Evolutionary conservation across 768 basidiomycete species (phyloP), one percentile per base, ranked within the genome.

Genomic region (Podaxis rugospora): DNA sequence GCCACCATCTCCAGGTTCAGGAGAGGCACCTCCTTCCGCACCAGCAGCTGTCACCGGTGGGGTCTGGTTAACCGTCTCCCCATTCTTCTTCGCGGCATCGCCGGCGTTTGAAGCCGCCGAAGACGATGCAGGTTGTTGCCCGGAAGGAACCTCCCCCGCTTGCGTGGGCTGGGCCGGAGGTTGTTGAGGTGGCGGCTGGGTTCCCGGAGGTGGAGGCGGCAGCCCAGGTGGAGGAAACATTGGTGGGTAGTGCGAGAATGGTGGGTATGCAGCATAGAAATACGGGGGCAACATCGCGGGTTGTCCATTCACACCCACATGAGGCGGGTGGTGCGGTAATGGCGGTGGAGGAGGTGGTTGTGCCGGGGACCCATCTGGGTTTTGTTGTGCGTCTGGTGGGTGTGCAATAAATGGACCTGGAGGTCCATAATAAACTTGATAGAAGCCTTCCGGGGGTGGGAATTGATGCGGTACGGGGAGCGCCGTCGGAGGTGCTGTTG

Each of bases 401-500:
- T 71, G 72, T 2, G 71, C 68, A 23, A 76, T 63, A 63, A 73
- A 78, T 0, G 68, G 66, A 2, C 70, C 72, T 0, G 74, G 70
- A 13, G 75, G 76, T 16, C 76, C 75, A 54, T 76, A 76, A 62
- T 75, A 78, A 36, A 77, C 65, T 5, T 72, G 76, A 63, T 77
- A 78, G 63, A 77, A 80, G 0, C 74, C 75, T 59, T 79, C 78
- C 32, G 32, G 32, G 2, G 75, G 70, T 9, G 67, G 55, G 18
- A 63, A 59, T 13, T 57, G 70, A 21, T 51, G 55, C 4, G 59
- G 59, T 10, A 61, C 25, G 28, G 61, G 53, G 11, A 51, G 28
- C 21, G 57, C 27, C 5, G 62, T 10, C 11, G 63, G 46, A 10
- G 73, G 66, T 6, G 69, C 51, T 4, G 68, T 46, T 1, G 74